Conservation (phyloP, 108 stramenopile genomes). For the Nitzschia sp. region DNA sequence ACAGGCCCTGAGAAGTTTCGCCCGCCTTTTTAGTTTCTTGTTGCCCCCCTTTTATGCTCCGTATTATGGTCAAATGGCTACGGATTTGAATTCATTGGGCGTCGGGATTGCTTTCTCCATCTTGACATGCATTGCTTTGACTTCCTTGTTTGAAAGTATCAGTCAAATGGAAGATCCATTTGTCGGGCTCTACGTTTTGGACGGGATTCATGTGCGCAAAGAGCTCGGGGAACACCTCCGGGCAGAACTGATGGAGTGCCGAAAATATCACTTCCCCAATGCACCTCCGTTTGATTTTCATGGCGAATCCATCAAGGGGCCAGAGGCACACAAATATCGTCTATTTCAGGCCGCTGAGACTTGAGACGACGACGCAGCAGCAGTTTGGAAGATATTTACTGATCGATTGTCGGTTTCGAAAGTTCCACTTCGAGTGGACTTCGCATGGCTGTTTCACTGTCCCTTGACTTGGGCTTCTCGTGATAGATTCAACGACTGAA, state of each 20-base stretch:
- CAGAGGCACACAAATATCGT: not conserved
- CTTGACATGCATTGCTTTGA: slow-evolving; percentile 65
- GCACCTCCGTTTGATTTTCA: slow-evolving; percentile 30
- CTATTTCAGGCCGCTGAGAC: not conserved
- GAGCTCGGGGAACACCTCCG: slow-evolving; percentile 40
- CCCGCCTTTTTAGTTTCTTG: slow-evolving; percentile 59
- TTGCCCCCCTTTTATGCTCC: slow-evolving; percentile 76
- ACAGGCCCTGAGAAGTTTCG: slow-evolving; percentile 72
- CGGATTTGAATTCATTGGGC: slow-evolving; percentile 49
- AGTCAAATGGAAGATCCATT: slow-evolving; percentile 82
- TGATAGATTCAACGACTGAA: too few relatives aligned
- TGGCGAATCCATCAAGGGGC: not conserved
- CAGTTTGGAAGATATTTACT: too few relatives aligned
- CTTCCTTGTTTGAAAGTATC: slow-evolving; percentile 67
- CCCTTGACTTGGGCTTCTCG: too few relatives aligned
- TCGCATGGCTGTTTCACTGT: too few relatives aligned
- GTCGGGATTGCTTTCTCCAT: slow-evolving; percentile 69
- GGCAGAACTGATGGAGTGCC: slow-evolving; percentile 43
- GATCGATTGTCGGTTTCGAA: too few relatives aligned
- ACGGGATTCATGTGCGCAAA: slow-evolving; percentile 51
- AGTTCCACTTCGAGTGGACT: too few relatives aligned
- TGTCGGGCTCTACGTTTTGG: slow-evolving; percentile 43
- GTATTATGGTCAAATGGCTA: slow-evolving; percentile 67
- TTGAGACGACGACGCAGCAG: slow-evolving; percentile 4
- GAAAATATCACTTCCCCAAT: slow-evolving; percentile 42